Base-by-base conservation (phyloP, 176 grass and related monocot species). In the Musa itinerans region DNA sequence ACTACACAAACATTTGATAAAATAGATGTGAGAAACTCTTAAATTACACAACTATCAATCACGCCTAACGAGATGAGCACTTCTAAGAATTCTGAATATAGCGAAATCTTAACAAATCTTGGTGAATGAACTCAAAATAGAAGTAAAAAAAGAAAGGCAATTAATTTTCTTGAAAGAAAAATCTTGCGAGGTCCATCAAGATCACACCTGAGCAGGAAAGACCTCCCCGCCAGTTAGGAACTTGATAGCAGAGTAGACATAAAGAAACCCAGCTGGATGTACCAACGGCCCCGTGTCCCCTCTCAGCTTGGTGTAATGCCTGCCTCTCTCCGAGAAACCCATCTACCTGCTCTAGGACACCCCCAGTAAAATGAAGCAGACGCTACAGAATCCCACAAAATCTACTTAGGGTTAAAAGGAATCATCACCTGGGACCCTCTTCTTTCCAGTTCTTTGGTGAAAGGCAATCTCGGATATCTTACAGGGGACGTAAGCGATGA, bases 211-310 rank as follows among this genome's bases (percentile, higher is more conserved):
- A 26, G 95, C 88, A 80, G 86, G 84, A 84, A 93, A 98, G 11
- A 93, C 88, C 54, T 82, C 84, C 12, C 84, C 88, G 0, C 82
- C 95, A 72, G 88, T 93, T 52, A 98, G 52, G 80, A 91, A 93
- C 83, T 91, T 93, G 59, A 93, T 69, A 54, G 78, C 64, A 52
- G 90, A 93, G 81, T 93, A 98, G 64, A 91, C 43, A 68, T 98
- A 98, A 68, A 98, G 95, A 86, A 98, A 98, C 27, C 90, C 95
- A 29, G 95, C 88, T 20, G 95, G 95, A 87, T 98, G 94, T 10
- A 98, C 88, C 76, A 98, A 82, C 23, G 95, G 90, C 26, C 95
- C 90, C 1, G 95, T 98, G 81, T 98, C 95, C 19, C 95, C 95
- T 82, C 94, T 85, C 71, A 98, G 92, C 75, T 84, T 89, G 64